phyloP scores from a whole-genome alignment of 2,329 filamentous ascomycete genomes.

The Leptoxyphium fumago region DNA sequence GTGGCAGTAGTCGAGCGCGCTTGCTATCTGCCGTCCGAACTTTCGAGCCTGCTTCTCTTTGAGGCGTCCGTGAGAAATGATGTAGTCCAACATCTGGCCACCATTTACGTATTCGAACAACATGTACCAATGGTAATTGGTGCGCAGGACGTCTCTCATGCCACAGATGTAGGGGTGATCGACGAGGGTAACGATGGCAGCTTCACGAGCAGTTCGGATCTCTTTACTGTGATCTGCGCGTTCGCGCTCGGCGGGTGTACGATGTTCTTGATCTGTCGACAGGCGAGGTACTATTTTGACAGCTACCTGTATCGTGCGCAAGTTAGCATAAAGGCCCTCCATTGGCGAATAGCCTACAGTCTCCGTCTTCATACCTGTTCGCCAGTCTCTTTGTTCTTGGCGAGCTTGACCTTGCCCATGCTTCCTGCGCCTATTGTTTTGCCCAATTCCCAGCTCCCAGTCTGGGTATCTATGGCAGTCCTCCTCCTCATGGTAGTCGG shows the following conservation, averaged over 20 bases:
- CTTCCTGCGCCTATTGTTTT: constrained; percentile 96
- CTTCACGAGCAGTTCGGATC: constrained; percentile 84
- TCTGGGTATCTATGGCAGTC: constrained; percentile 78
- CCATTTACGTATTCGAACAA: constrained; percentile 98
- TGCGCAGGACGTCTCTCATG: constrained; percentile 86
- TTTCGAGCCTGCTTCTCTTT: constrained; percentile 98
- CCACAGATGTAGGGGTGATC: constrained; percentile 94
- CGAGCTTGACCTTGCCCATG: constrained; percentile 98
- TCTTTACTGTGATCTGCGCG: constrained; percentile 93
- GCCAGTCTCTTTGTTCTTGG: constrained; percentile 73
- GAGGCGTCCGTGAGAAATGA: constrained; percentile 91
- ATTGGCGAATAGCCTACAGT: background rate
- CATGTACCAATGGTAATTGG: constrained; percentile 99
- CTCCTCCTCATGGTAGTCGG: constrained; percentile 34
- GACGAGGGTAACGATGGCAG: constrained; percentile 86
- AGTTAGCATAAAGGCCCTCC: background rate
- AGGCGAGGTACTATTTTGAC: constrained; percentile 94
- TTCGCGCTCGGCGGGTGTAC: constrained; percentile 58
- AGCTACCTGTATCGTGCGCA: constrained; percentile 48
- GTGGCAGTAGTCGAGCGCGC: constrained; percentile 92
- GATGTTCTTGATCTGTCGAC: constrained; percentile 64
- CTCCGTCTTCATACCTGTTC: constrained; percentile 53
- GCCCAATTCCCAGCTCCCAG: constrained; percentile 85
- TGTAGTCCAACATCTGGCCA: constrained; percentile 98
- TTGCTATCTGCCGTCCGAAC: constrained; percentile 93